Conservation (phyloP, 257 asterid species). For the Jacaranda mimosifolia region DNA sequence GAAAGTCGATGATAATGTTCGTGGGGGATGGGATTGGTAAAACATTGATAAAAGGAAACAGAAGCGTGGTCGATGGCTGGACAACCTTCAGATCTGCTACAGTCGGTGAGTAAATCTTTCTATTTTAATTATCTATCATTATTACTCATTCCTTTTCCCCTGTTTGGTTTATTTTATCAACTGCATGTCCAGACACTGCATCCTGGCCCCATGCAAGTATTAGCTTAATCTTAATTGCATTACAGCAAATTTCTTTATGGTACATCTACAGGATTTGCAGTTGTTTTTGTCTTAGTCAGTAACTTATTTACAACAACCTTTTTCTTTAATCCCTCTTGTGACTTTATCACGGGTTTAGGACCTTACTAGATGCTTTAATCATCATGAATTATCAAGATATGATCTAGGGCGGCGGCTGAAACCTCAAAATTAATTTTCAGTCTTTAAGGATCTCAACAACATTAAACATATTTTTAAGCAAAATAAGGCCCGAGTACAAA, state of each 20-base stretch:
- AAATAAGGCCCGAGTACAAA: too few species aligned
- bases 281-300: slow-evolving; percentile 34
- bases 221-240: slow-evolving; percentile 7
- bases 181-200: background rate
- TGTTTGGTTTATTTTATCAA: background rate
- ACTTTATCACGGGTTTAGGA: background rate
- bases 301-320: background rate
- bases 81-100: slow-evolving; percentile 95
- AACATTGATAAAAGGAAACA: slow-evolving; percentile 82
- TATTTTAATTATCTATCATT: background rate
- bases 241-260: background rate
- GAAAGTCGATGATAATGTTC: slow-evolving; percentile 62
- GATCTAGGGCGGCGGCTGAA: too few species aligned
- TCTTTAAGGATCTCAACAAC: too few species aligned
- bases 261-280: slow-evolving; percentile 12
- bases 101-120: slow-evolving; percentile 63
- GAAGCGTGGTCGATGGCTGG: slow-evolving; percentile 93
- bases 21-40: slow-evolving; percentile 95
- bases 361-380: background rate
- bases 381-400: background rate
- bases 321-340: background rate
- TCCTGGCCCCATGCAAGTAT: slow-evolving; percentile 43
- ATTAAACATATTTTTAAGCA: too few species aligned
- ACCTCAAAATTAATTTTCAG: too few species aligned
- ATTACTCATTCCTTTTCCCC: background rate